phyloP scores from a whole-genome alignment of 441 rosid species.

The Hura crepitans region DNA sequence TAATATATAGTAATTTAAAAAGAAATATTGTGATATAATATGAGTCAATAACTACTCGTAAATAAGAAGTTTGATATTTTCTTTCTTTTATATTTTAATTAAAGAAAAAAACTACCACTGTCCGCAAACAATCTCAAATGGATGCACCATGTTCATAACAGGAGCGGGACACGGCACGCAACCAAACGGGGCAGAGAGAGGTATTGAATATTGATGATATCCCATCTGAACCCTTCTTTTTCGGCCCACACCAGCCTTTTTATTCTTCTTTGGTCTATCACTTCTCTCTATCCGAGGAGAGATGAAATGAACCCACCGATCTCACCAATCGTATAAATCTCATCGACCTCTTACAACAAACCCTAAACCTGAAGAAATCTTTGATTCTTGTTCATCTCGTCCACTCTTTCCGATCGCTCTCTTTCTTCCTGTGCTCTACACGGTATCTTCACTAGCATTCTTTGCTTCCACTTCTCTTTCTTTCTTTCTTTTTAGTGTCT shows the following conservation, averaged over 20 bases:
- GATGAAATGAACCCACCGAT: neutral
- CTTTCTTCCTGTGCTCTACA: conserved; percentile 21
- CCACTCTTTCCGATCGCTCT: neutral
- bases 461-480: neutral
- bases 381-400: neutral
- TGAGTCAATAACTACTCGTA: too few relatives aligned
- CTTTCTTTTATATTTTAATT: too few relatives aligned
- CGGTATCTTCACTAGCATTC: conserved; percentile 19
- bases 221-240: neutral
- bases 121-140: too few relatives aligned
- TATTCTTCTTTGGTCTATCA: neutral
- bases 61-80: too few relatives aligned
- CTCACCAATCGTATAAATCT: conserved; percentile 1
- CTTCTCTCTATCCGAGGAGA: neutral
- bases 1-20: too few relatives aligned
- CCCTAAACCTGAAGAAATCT: neutral
- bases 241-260: conserved; percentile 9
- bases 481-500: neutral
- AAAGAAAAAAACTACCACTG: too few relatives aligned
- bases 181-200: conserved; percentile 3
- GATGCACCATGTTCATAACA: neutral
- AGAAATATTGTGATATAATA: too few relatives aligned
- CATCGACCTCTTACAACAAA: neutral
- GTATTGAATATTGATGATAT: too few relatives aligned
- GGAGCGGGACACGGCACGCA: neutral